Base-by-base conservation (phyloP, 768 basidiomycete species). In the Auricularia sp. region DNA sequence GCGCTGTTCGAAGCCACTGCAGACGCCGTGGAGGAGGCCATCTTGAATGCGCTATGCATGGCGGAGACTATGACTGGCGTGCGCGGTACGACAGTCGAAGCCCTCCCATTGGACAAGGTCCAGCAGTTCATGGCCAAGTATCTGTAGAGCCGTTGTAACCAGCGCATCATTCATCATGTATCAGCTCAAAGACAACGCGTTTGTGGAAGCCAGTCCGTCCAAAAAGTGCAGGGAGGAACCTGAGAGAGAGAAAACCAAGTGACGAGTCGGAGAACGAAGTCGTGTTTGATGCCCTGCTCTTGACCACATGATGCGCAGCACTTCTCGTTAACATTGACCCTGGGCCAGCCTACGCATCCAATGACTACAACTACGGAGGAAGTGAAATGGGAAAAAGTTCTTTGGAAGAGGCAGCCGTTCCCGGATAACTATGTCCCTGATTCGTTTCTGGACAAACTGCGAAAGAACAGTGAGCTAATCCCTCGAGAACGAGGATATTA, bases 361-460 rank as follows among this genome's bases (percentile, higher is more conserved):
- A 33, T 43, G 60, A 42, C 3, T 34, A 59, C 39, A 29, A 43
- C 47, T 51, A 21, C 36, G 43, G 51, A 62, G 29, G 65, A 66
- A 43, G 51, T 36, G 23, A 23, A 42, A 3, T 92, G 89, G 89
- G 83, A 84, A 72, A 87, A 84, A 70, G 81, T 87, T 44, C 82
- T 93, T n/a, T 93, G 90, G 91, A 87, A 84, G 74, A 76, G 71
- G 62, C 88, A 88, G 72, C 77, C 81, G 2, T 87, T 82, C 72
- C 87, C 91, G 36, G 95, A 97, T 75, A 93, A 95, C 73, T 85
- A 93, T 77, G 86, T 97, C 62, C 88, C 91, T 6, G 79, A 51
- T 5, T 80, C 85, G 5, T 97, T 97, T 75, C 80, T 95, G 53
- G 84, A 87, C 0, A 87, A 90, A 64, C 74, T 97, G 68, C 81